Evolutionary conservation across 108 stramenopile species (phyloP).

Genomic region (Seminavis robusta): DNA sequence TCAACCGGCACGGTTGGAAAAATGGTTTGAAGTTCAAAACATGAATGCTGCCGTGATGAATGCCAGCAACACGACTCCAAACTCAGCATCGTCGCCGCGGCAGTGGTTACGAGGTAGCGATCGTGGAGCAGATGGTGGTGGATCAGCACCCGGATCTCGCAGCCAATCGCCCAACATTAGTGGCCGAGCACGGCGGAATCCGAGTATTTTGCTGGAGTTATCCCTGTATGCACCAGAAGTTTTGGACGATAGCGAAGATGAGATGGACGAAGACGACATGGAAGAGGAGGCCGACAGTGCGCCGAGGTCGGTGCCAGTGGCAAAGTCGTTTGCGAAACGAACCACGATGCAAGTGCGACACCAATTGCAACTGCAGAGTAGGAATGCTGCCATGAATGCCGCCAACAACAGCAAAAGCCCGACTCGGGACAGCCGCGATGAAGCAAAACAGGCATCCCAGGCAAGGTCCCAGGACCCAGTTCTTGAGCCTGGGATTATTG

Average conservation of each 20-base stretch:
- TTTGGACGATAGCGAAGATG: slow-evolving; percentile 68
- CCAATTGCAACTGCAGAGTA: slow-evolving; percentile 13
- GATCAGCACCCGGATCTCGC: no score
- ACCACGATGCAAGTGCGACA: slow-evolving; percentile 12
- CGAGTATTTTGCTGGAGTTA: slow-evolving; percentile 77
- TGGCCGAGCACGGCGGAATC: slow-evolving; percentile 50
- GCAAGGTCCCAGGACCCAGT: slow-evolving; percentile 59
- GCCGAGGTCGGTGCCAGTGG: neutral
- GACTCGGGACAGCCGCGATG: neutral
- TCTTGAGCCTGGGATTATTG: slow-evolving; percentile 70
- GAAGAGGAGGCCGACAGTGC: neutral
- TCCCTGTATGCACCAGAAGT: slow-evolving; percentile 41
- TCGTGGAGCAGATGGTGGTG: no score
- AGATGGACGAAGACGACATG: slow-evolving; percentile 33
- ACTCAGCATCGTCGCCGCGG: neutral
- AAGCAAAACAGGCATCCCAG: slow-evolving; percentile 15
- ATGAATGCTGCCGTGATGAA: neutral
- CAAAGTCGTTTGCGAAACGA: slow-evolving; percentile 29
- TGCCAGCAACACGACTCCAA: neutral
- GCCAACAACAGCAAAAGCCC: neutral
- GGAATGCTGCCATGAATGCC: slow-evolving; percentile 3
- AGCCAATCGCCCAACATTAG: slow-evolving; percentile 1
- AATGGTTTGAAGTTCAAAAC: slow-evolving; percentile 61
- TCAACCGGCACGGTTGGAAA: slow-evolving; percentile 49
- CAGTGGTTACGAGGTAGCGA: no score